Conservation (phyloP, 306 rosid genomes). For the Vigna trinervia region DNA sequence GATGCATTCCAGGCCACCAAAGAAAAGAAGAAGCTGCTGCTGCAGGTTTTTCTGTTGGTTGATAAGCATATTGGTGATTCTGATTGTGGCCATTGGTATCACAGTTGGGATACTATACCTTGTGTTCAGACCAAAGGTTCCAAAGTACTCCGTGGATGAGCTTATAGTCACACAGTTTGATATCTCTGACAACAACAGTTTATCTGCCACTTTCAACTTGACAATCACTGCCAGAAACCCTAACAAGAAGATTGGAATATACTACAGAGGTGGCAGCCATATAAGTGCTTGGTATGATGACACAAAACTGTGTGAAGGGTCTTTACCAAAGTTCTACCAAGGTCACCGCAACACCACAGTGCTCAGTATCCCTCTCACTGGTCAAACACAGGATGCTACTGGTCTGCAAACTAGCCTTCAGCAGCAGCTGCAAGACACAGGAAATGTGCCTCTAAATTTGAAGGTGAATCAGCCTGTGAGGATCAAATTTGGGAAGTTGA, state of each 20-base stretch:
- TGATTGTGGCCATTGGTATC: constrained; percentile 43
- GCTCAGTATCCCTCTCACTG: constrained; percentile 54
- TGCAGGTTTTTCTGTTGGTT: constrained; percentile 47
- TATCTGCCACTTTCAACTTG: constrained; percentile 60
- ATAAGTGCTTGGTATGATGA: constrained; percentile 65
- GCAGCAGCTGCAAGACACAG: constrained; percentile 46
- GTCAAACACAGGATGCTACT: constrained; percentile 59
- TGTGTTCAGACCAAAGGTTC: constrained; percentile 47
- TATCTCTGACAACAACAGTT: constrained; percentile 39
- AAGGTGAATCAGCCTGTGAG: constrained; percentile 75
- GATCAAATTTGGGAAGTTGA: constrained; percentile 74
- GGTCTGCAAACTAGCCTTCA: constrained; percentile 33
- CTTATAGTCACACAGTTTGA: constrained; percentile 53
- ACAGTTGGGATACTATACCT: constrained; percentile 52
- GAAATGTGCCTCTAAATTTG: constrained; percentile 59
- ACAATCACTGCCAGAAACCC: constrained; percentile 72
- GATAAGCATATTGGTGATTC: constrained; percentile 42
- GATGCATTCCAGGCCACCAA: constrained; percentile 62
- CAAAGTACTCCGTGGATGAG: constrained; percentile 63
- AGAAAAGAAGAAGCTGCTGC: constrained; percentile 56
- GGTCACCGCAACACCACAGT: constrained; percentile 78
- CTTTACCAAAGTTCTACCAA: constrained; percentile 79
- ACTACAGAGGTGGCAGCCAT: constrained; percentile 77
- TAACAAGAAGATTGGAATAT: constrained; percentile 77
- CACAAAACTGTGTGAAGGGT: constrained; percentile 63